phyloP scores from a whole-genome alignment of 1,284 basidiomycete genomes.

The Sanguinoderma infundibulare region DNA sequence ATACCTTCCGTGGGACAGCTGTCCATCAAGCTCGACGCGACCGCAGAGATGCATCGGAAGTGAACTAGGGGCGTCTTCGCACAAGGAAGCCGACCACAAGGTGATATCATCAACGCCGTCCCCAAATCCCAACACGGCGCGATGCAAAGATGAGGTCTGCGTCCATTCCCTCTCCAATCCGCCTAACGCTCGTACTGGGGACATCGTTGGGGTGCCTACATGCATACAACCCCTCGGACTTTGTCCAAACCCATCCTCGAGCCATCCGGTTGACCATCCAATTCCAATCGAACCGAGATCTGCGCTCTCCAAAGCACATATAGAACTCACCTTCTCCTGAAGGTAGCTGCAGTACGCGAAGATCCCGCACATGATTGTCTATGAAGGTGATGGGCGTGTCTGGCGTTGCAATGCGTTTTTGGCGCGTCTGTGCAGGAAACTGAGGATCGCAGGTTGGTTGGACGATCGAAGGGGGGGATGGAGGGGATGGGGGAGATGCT shows the following conservation, averaged over 20 bases:
- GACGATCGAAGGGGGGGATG: neutral
- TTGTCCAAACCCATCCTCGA: neutral
- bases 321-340: slow-evolving; percentile 81
- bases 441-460: neutral
- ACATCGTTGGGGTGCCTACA: too few species aligned
- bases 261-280: neutral
- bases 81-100: neutral
- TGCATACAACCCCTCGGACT: neutral
- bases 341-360: slow-evolving; percentile 95
- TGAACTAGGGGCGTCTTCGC: neutral
- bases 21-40: neutral
- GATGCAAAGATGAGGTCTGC: neutral
- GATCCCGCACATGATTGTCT: slow-evolving; percentile 83
- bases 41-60: neutral
- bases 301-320: neutral
- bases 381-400: slow-evolving; percentile 5
- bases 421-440: slow-evolving; percentile 1
- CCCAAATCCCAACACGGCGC: neutral
- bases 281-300: neutral
- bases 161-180: neutral
- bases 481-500: slow-evolving; percentile 8
- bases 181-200: neutral
- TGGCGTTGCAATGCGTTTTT: slow-evolving; percentile 11
- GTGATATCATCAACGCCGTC: neutral
- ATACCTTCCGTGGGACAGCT: neutral